phyloP scores from a whole-genome alignment of 495 filamentous ascomycete species.

The Copromyces sp. region DNA sequence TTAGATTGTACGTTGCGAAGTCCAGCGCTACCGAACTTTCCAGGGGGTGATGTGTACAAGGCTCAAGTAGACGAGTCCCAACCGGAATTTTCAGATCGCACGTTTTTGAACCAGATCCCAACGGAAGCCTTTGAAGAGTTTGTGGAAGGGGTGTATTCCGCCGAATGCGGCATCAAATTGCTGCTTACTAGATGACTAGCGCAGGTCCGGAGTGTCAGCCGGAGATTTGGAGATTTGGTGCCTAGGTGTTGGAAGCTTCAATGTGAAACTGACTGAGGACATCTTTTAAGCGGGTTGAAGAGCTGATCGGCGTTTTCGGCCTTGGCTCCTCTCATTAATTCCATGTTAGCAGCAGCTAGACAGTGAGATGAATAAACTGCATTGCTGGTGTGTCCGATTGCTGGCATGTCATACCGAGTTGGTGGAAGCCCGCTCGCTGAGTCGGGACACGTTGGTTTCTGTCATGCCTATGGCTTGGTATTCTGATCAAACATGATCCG shows the following conservation, averaged over 20 bases:
- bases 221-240: not conserved
- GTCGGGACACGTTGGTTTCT: not conserved
- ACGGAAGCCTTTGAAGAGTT: not conserved
- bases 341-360: not conserved
- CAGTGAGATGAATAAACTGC: not conserved
- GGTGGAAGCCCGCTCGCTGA: not conserved
- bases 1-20: no score
- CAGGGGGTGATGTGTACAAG: no score
- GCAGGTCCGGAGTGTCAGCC: not conserved
- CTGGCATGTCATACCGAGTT: not conserved
- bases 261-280: not conserved
- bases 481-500: not conserved
- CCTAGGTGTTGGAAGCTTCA: not conserved
- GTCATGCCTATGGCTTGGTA: not conserved
- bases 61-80: not conserved
- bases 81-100: no score
- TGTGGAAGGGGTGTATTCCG: not conserved
- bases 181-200: not conserved
- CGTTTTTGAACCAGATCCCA: not conserved
- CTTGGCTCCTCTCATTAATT: not conserved
- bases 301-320: not conserved
- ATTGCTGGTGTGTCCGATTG: not conserved
- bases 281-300: not conserved
- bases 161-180: not conserved
- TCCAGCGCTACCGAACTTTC: no score